Evolutionary conservation across 331 rosid species (phyloP), one percentile per base, ranked within the genome.

Genomic region (Acacia concinna): DNA sequence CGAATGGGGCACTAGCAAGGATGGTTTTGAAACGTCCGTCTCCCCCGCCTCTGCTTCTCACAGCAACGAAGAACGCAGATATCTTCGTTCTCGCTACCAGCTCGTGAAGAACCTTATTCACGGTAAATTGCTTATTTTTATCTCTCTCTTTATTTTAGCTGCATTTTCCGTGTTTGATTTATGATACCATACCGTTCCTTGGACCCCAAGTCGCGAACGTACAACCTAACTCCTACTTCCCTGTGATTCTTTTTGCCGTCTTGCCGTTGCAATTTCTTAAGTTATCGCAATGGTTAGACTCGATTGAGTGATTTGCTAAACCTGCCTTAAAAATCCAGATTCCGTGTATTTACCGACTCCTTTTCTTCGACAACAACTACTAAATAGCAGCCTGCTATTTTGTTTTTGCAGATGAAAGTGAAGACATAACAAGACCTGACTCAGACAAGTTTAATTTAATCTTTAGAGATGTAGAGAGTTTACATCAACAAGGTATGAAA

Each of bases 61-160:
- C 49, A 62, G 83, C 70, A 17, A 14, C 52, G 54, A 81, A 43
- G 51, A 17, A 54, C 79, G 81, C 37, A 82, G 77, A 43, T 70
- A 34, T 35, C 81, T 86, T 31, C 89, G 79, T 23, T 86, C 89
- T 69, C 84, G 85, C 0, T 86, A 83, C 70, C 74, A 63, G 31
- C 59, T 76, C 52, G 69, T 81, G 74, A 47, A 49, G 18, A 81
- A 40, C 75, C 35, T 74, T 54, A 83, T 77, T 77, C 47, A 63
- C 47, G 81, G 85, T 81, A 63, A 60, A 38, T 82, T 23, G 2
- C 3, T 68, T 47, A 41, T 37, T 11, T 3, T 23, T 17, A 4
- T 20, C 17, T 32, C 34, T 32, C 40, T 51, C 62, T 44, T 13
- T 18, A 0, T 21, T 38, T 52, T 21, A 3, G 25, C 51, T 57